Base-by-base conservation (phyloP, 305 asterid genomes). In the Fraxinus sp. region DNA sequence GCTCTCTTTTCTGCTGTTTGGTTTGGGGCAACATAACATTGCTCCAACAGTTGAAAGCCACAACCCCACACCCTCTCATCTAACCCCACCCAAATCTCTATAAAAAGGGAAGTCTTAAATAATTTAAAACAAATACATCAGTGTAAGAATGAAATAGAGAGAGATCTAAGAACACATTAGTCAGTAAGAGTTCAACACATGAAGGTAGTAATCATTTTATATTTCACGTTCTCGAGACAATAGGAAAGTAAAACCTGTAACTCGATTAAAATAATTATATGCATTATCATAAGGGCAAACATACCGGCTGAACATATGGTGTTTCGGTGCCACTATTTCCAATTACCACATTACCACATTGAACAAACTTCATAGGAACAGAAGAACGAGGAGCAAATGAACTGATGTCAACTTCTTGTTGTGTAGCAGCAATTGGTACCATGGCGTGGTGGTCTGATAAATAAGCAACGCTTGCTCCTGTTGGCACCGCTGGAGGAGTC, bases 271-370 rank as follows among this genome's bases (percentile, higher is more conserved):
- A 28, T 11, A 68, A 68, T 4, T 66, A 66, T 26, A 66, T 11
- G 36, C 32, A 10, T 26, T 68, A 26, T 68, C 20, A 4, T 11
- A 68, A 30, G 74, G 18, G 26, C 35, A 68, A 68, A 86, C 98
- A 68, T 88, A 94, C 98, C 76, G 92, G 93, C 82, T 91, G 97
- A 59, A 57, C 84, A 87, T 88, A 87, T 46, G 87, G 89, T n/a
- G 85, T 81, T 83, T 89, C 91, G 37, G 75, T 84, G 80, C 89
- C 84, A 81, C 92, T 92, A 88, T 87, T 88, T 22, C 88, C 94
- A 76, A 74, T 74, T 71, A 85, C 70, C 76, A 85, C 41, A 77
- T 88, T 88, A 82, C 81, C 87, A 79, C 82, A 88, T 6, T 90
- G 87, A 78, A 89, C 85, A 83, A 89, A 84, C 88, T 94, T 94